Base-by-base conservation (phyloP, 352 stramenopile genomes). In the Globisporangium acanthophoron region DNA sequence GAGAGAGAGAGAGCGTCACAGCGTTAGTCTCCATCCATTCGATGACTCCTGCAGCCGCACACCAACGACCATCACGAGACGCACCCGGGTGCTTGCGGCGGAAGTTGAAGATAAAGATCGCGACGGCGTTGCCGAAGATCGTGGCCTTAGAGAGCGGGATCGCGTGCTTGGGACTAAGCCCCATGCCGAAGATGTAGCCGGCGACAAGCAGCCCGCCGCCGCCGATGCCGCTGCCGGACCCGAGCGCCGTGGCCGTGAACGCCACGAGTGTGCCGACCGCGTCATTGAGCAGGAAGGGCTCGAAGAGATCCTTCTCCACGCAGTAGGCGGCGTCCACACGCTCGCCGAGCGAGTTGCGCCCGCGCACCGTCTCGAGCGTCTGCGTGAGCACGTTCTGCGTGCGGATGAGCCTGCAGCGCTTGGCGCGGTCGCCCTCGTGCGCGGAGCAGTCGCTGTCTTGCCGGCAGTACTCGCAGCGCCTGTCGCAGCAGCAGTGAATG, bases 141-240 rank as follows among this genome's bases (percentile, higher is more conserved):
- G 96, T 98, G 39, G 98, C 87, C 56, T 99, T 99, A 37, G 85
- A 97, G 29, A 99, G 74, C 29, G 97, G 95, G 56, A 99, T 98
- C 51, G 96, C 96, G 64, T 97, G 88, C 65, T 99, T 99, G n/a
- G 96, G 82, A 21, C 76, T 88, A 13, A 94, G 58, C 5, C 88
- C 86, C 51, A 99, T 88, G 24, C 98, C 84, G 12, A 99, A 85
- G 59, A 98, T 98, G 74, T 98, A 99, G 61, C 98, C 88, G 3
- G 97, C 96, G 35, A 99, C 96, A 5, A 99, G 76, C 50, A 99
- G 96, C 3, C 95, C 96, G 52, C 96, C 96, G 29, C 95, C 95
- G 16, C 96, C 93, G 12, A 98, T 88, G 20, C 93, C 93, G 52
- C 91, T 96, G 20, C 89, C 87, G 21, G 92, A 92, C 53, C 90